Base-by-base conservation (phyloP, 1,284 basidiomycete species). In the Takashimella koratensis region DNA sequence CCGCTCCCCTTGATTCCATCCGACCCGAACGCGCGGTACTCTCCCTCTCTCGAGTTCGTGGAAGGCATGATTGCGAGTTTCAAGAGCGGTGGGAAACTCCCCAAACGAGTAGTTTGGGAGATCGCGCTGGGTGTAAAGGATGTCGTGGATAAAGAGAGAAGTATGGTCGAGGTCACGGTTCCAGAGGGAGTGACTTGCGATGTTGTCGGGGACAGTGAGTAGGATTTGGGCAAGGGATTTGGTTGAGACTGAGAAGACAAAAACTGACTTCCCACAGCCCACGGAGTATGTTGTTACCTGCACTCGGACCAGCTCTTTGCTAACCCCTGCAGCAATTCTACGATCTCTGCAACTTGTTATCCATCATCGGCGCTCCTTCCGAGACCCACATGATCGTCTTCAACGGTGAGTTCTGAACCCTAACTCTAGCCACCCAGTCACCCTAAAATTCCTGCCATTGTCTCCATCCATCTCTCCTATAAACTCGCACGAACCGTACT, bases 311-410 rank as follows among this genome's bases (percentile, higher is more conserved):
- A 36, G 16, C 30, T 36, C 30, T 8, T 44, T 61, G n/a, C n/a
- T n/a, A n/a, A n/a, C n/a, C n/a, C n/a, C n/a, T n/a, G 45, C 60
- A 92, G 87, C 93, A 97, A 82, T 95, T 89, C 78, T 98, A 90
- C 74, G 95, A 98, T 75, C 82, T 98, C 66, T 77, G 93, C 52
- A 87, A 98, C 78, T 79, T 98, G 13, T 84, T 90, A 63, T 84
- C 84, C 5, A 80, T 96, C 63, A 97, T 95, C 0, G 91, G 90
- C 21, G 81, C 84, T 51, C 93, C 93, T 13, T 85, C 80, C 53
- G 83, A 87, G 53, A 85, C 82, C 26, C 92, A 95, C 64, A 86
- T 86, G 65, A 76, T 96, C 46, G 78, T 95, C 41, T 95, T 96
- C 86, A 96, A 95, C 72, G 93, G 75, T 62, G 25, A 24, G 54